Percentiles rank a stretch among this genome's conserved stretches.
Conservation (phyloP, 140 eudicot species). For the Stevia rebaudiana region DNA sequence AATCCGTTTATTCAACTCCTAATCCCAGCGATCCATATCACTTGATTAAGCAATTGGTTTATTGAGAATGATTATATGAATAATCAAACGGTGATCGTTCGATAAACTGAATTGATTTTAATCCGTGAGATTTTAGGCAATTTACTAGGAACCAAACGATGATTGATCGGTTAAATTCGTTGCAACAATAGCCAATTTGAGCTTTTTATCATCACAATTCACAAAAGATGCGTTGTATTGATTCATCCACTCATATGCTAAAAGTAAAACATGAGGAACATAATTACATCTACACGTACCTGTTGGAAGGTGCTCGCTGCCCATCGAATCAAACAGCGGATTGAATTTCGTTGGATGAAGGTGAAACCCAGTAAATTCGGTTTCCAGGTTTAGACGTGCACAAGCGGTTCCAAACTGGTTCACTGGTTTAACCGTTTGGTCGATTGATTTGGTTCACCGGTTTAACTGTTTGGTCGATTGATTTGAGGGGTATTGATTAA, state of each 20-base stretch:
- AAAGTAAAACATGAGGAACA: neutral
- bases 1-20: neutral
- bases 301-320: neutral
- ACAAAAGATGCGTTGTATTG: neutral
- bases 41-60: neutral
- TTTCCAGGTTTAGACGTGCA: no score
- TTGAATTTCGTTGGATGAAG: neutral
- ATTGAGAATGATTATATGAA: neutral
- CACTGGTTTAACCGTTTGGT: no score
- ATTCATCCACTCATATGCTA: neutral
- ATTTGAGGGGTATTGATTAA: no score
- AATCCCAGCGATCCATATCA: neutral
- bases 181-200: neutral
- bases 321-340: neutral
- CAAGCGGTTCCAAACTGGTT: no score
- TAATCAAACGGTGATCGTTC: conserved; percentile 10
- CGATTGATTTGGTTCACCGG: no score
- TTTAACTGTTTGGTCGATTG: no score
- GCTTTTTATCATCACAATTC: neutral
- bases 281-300: neutral
- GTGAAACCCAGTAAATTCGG: neutral
- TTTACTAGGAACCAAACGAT: neutral
- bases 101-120: neutral
- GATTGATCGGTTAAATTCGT: neutral
- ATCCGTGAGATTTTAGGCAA: neutral